Evolutionary conservation across 768 basidiomycete genomes (phyloP), one percentile per base, ranked within the genome.

Genomic region (Termitomyces sp.): DNA sequence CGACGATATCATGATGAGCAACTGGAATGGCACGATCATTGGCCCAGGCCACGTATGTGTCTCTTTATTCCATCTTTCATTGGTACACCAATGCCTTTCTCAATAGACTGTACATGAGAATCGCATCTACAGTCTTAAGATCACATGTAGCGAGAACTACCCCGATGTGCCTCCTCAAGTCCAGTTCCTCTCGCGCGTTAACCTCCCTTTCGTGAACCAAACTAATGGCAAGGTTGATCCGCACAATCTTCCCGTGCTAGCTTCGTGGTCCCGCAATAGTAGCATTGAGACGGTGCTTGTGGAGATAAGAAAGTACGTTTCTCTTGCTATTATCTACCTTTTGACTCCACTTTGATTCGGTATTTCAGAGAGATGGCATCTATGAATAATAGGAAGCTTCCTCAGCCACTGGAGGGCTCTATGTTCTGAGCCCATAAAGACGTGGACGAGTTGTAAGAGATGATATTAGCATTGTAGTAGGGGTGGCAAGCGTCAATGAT

Each of bases 11-110:
- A 78, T 92, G 77, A 98, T 99, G 95, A 89, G 84, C 74, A 80
- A 92, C 71, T 99, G 97, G 97, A 98, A 97, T 67, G 96, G 97
- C 50, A 99, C 97, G 21, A 95, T 99, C 76, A 93, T 99, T 60
- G 97, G 97, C 9, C 97, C 97, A 33, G 95, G 95, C 51, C 95
- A 99, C 73, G 94, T 95, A 71, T 59, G 91, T 77, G 19, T 10
- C 42, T 12, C n/a, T 26, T 12, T 35, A 28, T 47, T 46, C 42
- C 23, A 31, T 31, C 46, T 10, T 30, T 44, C 28, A 53, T 42
- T 53, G 62, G 60, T 60, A 60, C 17, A 21, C 64, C 48, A 65
- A 41, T 5, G 5, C 11, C n/a, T 51, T 50, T 14, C 31, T 33
- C 38, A 49, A 15, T 63, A 96, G 91, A 96, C 94, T 23, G 93